phyloP scores from a whole-genome alignment of 2,329 filamentous ascomycete genomes.

The Gnomoniopsis smithogilvyi region DNA sequence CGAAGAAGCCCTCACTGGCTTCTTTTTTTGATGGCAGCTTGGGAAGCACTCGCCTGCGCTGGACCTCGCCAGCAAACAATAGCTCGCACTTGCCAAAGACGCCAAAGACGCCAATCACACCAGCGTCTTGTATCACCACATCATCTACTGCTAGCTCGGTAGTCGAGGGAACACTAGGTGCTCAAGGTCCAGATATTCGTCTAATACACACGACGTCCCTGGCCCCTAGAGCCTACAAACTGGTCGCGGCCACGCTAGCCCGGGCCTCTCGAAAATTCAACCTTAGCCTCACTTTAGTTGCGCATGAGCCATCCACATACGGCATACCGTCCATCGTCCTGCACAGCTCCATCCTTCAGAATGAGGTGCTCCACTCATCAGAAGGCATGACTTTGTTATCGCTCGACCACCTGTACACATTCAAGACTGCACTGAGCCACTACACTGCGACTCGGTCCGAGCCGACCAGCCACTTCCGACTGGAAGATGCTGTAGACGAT shows the following conservation, averaged over 20 bases:
- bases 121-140: constrained; percentile 36
- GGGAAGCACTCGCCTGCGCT: constrained; percentile 14
- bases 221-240: constrained; percentile 43
- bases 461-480: constrained; percentile 34
- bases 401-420: constrained; percentile 61
- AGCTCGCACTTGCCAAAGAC: constrained; percentile 22
- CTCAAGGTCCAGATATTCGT: constrained; percentile 44
- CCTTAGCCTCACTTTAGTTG: constrained; percentile 2
- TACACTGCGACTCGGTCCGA: constrained; percentile 44
- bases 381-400: constrained; percentile 58
- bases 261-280: constrained; percentile 42
- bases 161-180: constrained; percentile 20
- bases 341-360: constrained; percentile 54
- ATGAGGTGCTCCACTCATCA: constrained; percentile 58
- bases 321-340: constrained; percentile 51
- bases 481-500: constrained; percentile 62
- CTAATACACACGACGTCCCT: constrained; percentile 48
- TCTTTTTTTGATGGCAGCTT: constrained; percentile 16
- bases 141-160: constrained; percentile 18
- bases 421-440: constrained; percentile 58
- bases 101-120: constrained; percentile 17
- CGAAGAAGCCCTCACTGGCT: constrained; percentile 10
- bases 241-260: constrained; percentile 44
- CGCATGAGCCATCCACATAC: constrained; percentile 32
- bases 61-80: neutral